These are phyloP conservation scores for Hypoxylon cercidicola DNA, from an alignment of 495 filamentous ascomycete species.

Conservation along the genomic window DNA sequence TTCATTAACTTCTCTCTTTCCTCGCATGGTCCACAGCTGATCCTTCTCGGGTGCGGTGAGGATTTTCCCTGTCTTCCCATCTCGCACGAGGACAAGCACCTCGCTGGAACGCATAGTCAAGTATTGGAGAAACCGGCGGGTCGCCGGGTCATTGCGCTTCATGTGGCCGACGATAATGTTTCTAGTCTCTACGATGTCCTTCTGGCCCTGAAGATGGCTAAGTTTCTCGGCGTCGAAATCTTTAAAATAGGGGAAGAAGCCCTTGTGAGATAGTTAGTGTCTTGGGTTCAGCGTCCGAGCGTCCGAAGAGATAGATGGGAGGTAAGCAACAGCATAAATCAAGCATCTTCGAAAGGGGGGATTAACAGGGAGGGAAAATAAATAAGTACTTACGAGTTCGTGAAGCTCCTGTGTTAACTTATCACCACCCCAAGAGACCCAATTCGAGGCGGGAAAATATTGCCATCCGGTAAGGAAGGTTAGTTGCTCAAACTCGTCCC, in stretches of 20 bases:
- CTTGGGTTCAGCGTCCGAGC: background rate
- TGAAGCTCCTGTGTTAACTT: constrained; percentile 51
- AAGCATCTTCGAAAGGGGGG: background rate
- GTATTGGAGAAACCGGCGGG: constrained; percentile 63
- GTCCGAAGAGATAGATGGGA: too few species aligned
- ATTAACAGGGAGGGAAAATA: background rate
- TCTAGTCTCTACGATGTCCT: constrained; percentile 53
- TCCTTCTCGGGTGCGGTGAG: constrained; percentile 55
- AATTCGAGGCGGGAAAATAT: constrained; percentile 62
- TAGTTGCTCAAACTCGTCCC: constrained; percentile 64
- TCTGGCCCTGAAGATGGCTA: constrained; percentile 49
- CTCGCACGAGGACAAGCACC: constrained; percentile 56
- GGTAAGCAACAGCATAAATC: too few species aligned
- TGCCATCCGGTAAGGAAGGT: constrained; percentile 59
- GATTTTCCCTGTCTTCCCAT: constrained; percentile 60
- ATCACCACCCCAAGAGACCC: constrained; percentile 55
- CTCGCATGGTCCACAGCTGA: constrained; percentile 57
- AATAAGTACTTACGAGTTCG: constrained; percentile 45
- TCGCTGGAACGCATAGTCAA: constrained; percentile 55
- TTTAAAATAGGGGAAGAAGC: constrained; percentile 58
- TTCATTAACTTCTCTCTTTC: constrained; percentile 57
- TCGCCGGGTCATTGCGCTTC: constrained; percentile 60
- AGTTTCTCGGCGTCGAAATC: constrained; percentile 46
- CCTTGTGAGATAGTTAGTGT: constrained; percentile 39
- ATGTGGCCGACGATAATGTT: constrained; percentile 64